Base-by-base conservation (phyloP, 345 rosid genomes). In the Sisymbrium irio region DNA sequence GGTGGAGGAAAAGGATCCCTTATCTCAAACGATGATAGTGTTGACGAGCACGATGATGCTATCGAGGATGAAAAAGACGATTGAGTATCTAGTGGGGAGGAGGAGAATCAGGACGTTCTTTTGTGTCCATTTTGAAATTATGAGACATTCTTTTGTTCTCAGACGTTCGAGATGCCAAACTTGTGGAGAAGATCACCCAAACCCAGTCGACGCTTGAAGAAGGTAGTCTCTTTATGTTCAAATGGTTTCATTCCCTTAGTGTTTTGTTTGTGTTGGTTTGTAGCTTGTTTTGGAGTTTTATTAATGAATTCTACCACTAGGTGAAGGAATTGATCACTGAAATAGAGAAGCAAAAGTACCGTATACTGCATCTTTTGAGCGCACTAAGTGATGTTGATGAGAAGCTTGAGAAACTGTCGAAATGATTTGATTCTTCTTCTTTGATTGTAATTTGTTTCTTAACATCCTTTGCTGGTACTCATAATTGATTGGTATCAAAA, bases 291-390 rank as follows among this genome's bases (percentile, higher is more conserved):
- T 54, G 50, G 53, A 46, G 37, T 67, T 59, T 59, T 67, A 30
- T 60, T 3, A 35, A 45, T 65, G 47, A 73, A 19, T 75, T 63
- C 49, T 6, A 10, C 42, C 6, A 13, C 41, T 72, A 89, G 92
- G 85, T 76, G 37, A 62, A 71, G 67, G 82, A 79, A 22, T 70
- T 87, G 58, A 79, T 79, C 17, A 55, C 4, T 20, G 87, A 87
- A 76, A 89, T 82, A 63, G 85, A 78, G 45, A 87, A 84, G 77
- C 85, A 80, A 58, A 80, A 65, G 65, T 89, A 85, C 68, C 88
- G 90, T 20, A 39, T 85, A 63, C 22, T 56, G 39, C 90, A 85
- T 82, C 88, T 89, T 12, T 69, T 84, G 54, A 75, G 56, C 18
- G 84, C 86, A 12, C 39, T 85, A 22, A 78, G 14, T 67, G 82